Percentiles rank a stretch among this genome's conserved stretches.
Evolutionary conservation across 1,284 basidiomycete genomes (phyloP).

Genomic region (Porogramme epimiltina): DNA sequence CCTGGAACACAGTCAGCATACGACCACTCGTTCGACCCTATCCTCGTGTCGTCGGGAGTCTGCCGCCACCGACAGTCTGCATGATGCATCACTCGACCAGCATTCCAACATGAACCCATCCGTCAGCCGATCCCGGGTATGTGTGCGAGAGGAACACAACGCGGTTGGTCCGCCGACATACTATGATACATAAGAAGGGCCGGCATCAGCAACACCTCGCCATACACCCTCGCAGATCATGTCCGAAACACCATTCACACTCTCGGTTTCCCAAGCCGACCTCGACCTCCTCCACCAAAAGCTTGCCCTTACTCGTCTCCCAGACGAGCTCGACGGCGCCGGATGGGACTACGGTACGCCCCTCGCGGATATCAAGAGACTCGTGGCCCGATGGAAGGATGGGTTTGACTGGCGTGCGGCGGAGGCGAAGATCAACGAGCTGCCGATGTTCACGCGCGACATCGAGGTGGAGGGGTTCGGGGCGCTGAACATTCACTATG

Average conservation of each 20-base stretch:
- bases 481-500: slow-evolving; percentile 48
- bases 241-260: slow-evolving; percentile 41
- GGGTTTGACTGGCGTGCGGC: slow-evolving; percentile 49
- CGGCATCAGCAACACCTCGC: background rate
- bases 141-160: too few species aligned
- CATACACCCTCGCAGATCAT: background rate
- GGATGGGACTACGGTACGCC: slow-evolving; percentile 49
- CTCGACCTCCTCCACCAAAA: slow-evolving; percentile 39
- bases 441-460: slow-evolving; percentile 24
- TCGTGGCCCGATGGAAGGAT: slow-evolving; percentile 44
- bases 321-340: slow-evolving; percentile 48
- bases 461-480: slow-evolving; percentile 46
- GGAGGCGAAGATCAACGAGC: slow-evolving; percentile 27
- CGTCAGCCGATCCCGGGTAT: too few species aligned
- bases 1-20: too few species aligned
- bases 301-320: slow-evolving; percentile 42
- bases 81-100: too few species aligned
- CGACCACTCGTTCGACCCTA: too few species aligned
- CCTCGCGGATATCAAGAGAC: slow-evolving; percentile 43
- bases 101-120: too few species aligned
- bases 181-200: too few species aligned
- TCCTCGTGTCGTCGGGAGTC: too few species aligned
- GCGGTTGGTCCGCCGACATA: too few species aligned
- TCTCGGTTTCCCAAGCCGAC: slow-evolving; percentile 41
- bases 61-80: too few species aligned